phyloP scores from a whole-genome alignment of 1,284 basidiomycete genomes.

The Phellopilus nigrolimitatus region DNA sequence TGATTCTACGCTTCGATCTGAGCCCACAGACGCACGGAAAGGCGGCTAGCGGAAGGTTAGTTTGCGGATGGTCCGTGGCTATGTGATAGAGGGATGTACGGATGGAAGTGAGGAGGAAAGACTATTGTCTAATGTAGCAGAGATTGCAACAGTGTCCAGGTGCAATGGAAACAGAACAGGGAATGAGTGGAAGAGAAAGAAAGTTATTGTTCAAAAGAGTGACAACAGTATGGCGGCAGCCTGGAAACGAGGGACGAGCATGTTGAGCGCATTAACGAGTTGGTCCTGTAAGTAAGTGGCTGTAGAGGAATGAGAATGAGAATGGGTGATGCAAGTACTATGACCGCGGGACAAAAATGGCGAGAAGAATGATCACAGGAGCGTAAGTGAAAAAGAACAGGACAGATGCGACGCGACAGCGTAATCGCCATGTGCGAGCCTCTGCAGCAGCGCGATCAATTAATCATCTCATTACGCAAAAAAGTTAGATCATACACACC shows the following conservation, averaged over 20 bases:
- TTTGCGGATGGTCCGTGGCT: not conserved
- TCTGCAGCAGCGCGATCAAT: constrained; percentile 36
- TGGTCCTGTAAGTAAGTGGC: not conserved
- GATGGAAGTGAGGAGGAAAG: not conserved
- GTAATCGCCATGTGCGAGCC: constrained; percentile 62
- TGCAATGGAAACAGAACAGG: not conserved
- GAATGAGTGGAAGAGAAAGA: not conserved
- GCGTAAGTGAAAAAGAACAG: constrained; percentile 70
- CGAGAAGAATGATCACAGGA: constrained; percentile 68
- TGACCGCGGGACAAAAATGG: constrained; percentile 49
- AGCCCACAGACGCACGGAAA: not conserved
- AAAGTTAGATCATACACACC: constrained; percentile 40
- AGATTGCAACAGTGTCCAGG: not conserved
- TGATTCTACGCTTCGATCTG: not conserved
- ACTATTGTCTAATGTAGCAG: constrained; percentile 1
- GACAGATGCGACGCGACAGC: constrained; percentile 65
- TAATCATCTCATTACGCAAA: not conserved
- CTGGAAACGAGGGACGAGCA: not conserved
- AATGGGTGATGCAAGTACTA: not conserved
- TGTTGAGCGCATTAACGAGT: not conserved
- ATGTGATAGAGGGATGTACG: not conserved
- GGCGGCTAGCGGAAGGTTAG: not conserved
- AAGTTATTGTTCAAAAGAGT: constrained; percentile 2
- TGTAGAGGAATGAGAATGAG: not conserved
- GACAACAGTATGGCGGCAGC: constrained; percentile 13